Evolutionary conservation across 129 eudicot species (phyloP), one percentile per base, ranked within the genome.

Genomic region (Ambrosia trifida): DNA sequence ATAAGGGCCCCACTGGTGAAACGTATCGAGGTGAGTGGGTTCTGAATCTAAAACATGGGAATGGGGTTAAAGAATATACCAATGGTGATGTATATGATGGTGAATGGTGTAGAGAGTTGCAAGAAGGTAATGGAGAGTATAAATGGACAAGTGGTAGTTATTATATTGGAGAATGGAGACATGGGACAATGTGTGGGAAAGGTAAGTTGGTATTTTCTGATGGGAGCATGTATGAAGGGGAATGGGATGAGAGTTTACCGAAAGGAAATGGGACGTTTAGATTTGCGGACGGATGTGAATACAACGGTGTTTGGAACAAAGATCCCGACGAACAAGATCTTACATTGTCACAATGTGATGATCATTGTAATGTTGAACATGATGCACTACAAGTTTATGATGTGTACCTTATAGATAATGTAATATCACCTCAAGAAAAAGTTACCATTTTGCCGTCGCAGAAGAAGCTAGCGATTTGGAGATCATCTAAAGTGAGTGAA

Each of bases 61-160:
- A 66, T 41, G 99, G 97, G 2, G 66, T 78, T 19, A 85, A 85
- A 66, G 85, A 71, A 52, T 90, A 87, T 45, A 67, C 79, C 0
- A 94, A 84, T 78, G 97, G 97, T 2, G 99, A 94, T 81, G 7
- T 6, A 0, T 94, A 89, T 12, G 93, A 94, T 30, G 98, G 98
- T 1, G 90, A 87, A 38, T 94, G 98, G 98, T 63, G 87, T 63
- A 68, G 85, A 38, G 96, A 95, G 17, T 61, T 79, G 24, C 98
- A 94, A 65, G 95, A 87, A 67, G 98, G 98, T 1, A 77, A 83
- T 0, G 98, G 98, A 47, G 86, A 68, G 76, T 94, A 94, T 52
- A 72, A 58, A 62, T 94, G 98, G 98, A 80, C 80, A 16, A 76
- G 80, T 58, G 97, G 92, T 75, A 84, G 73, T 77, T 20, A 7